Conservation (phyloP, 2,329 filamentous ascomycete genomes). For the Talaromyces piceae region DNA sequence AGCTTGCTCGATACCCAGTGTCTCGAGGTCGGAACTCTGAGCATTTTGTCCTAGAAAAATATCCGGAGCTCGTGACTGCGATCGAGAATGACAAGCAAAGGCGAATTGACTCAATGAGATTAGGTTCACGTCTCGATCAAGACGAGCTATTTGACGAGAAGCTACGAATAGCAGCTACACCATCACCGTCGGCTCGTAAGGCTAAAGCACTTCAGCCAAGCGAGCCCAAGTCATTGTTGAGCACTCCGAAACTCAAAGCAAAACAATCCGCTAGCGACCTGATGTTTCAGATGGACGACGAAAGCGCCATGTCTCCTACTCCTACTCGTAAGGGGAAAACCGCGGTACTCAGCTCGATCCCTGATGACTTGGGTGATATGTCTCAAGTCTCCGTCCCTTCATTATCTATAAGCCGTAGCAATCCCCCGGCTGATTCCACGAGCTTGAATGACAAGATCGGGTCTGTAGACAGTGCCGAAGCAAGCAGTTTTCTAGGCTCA, state of each 20-base stretch:
- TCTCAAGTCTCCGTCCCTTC: conserved; percentile 17
- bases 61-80: conserved; percentile 37
- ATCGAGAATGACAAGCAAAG: conserved; percentile 45
- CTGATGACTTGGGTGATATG: conserved; percentile 13
- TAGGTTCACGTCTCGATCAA: conserved; percentile 56
- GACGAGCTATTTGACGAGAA: conserved; percentile 61
- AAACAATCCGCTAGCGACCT: conserved; percentile 66
- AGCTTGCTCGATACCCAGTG: conserved; percentile 68
- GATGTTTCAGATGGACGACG: conserved; percentile 93
- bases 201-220: conserved; percentile 36
- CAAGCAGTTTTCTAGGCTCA: conserved; percentile 20
- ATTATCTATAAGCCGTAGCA: conserved; percentile 19
- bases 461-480: conserved; percentile 15
- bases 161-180: conserved; percentile 45
- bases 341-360: conserved; percentile 16
- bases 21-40: conserved; percentile 69
- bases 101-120: conserved; percentile 69
- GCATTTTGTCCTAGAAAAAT: conserved; percentile 35
- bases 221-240: conserved; percentile 42
- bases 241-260: conserved; percentile 60
- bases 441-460: conserved; percentile 25
- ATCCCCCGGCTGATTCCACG: conserved; percentile 20
- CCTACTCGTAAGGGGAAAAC: conserved; percentile 24
- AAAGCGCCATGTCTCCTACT: conserved; percentile 31
- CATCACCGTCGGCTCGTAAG: conserved; percentile 39